Conservation (phyloP, 2,329 filamentous ascomycete species). For the Cytospora schulzeri region DNA sequence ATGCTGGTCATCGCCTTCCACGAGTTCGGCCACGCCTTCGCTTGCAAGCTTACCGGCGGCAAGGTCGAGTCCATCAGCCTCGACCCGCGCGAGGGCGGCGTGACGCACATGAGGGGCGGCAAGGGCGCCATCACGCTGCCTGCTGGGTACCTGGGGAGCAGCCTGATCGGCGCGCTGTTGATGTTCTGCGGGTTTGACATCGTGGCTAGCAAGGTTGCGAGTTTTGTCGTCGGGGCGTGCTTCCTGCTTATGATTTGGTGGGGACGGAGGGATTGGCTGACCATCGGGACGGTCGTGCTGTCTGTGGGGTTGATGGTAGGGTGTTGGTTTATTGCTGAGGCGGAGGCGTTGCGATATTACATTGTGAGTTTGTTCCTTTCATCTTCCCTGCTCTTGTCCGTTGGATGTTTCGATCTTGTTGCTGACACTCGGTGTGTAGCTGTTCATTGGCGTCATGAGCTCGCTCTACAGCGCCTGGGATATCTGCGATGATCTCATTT, state of each 20-base stretch:
- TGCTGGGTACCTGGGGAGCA: conserved; percentile 77
- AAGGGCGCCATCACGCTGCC: conserved; percentile 71
- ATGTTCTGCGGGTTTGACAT: conserved; percentile 83
- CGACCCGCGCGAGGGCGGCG: conserved; percentile 75
- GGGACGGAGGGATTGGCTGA: conserved; percentile 73
- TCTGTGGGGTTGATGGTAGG: conserved; percentile 72
- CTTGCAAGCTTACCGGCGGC: conserved; percentile 72
- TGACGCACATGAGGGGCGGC: conserved; percentile 73
- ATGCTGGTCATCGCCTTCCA: conserved; percentile 86
- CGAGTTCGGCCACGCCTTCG: conserved; percentile 76
- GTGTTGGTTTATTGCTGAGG: conserved; percentile 80
- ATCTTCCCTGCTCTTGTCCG: neutral
- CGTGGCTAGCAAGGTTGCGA: conserved; percentile 78
- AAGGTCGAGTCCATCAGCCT: conserved; percentile 73
- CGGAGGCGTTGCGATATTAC: conserved; percentile 71
- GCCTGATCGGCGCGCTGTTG: conserved; percentile 73
- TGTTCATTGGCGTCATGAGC: conserved; percentile 84
- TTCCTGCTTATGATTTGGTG: conserved; percentile 83
- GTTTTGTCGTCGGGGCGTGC: conserved; percentile 70
- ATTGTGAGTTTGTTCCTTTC: conserved; percentile 49
- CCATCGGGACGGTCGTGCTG: conserved; percentile 68
- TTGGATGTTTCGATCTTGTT: neutral
- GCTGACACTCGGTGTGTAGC: conserved; percentile 39
- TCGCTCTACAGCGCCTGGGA: conserved; percentile 82
- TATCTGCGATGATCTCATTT: conserved; percentile 80